Evolutionary conservation across 768 basidiomycete species (phyloP), one percentile per base, ranked within the genome.

Genomic region (Thelephora ganbajun): DNA sequence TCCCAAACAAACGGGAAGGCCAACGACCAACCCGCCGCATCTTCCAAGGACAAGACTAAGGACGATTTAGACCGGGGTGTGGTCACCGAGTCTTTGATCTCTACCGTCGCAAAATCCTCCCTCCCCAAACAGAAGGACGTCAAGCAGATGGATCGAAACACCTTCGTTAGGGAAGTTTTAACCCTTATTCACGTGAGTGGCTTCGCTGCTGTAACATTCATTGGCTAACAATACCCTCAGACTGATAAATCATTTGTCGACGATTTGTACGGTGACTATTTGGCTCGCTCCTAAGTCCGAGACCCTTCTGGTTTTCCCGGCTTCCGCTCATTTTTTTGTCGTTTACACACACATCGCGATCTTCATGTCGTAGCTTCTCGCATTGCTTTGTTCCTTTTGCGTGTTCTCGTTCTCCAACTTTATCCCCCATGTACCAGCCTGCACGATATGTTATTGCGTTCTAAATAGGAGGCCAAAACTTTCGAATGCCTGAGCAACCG

Each of bases 161-260:
- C 75, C 33, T 70, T 80, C 16, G 63, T 84, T 39, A 63, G 68
- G 51, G 85, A 90, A 57, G 83, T 91, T 50, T 61, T 97, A 57
- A 78, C 83, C 0, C 70, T 97, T 26, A 59, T 63, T 9, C 53
- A 58, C 39, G 61, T 63, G 34, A 35, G 61, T 57, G 2, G 0
- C 45, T 7, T 45, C 19, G 35, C 12, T 11, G 35, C 14, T 6
- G 18, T 26, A 0, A 11, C 9, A 11, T 22, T 6, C 20, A 4
- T 6, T 2, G 6, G 19, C 39, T 23, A 3, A 44, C 22, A 2
- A 16, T 33, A 13, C 30, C 43, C 22, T 22, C 54, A 84, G 82
- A 81, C 72, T 47, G 77, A 84, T 64, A 69, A 74, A 53, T 61
- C 67, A 13, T 85, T 84, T 54, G 79, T 79, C 50, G 79, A 85